Evolutionary conservation across 805 yeast species (phyloP), one percentile per base, ranked within the genome.

Genomic region (Monosporozyma solicola): DNA sequence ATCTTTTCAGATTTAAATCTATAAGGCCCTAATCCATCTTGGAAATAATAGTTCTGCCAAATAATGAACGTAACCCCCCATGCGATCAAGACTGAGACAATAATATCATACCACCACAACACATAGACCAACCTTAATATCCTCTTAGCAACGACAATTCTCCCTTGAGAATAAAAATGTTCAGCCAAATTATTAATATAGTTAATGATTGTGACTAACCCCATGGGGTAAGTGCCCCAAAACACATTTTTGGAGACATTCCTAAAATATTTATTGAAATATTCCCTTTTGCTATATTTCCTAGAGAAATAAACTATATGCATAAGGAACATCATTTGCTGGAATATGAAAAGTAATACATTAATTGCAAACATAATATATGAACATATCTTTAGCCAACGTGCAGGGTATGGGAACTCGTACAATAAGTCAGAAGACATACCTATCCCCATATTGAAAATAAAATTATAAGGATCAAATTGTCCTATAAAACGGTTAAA

Each of bases 161-260:
- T 24, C 2, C 46, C 46, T 9, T 45, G 37, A 1, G 51, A 55
- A 7, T 55, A 56, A 16, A 51, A 54, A 16, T 74, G 73, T 39
- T 48, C 35, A 16, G 80, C 73, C 29, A 85, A 56, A 35, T 63
- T 65, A 55, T 74, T 74, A 31, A 84, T 66, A 70, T 77, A 79
- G 62, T 80, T 83, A 27, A 84, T 72, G 55, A 89, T 66, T 2
- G 95, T 82, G 10, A 80, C 76, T 57, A 75, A 74, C 0, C 90
- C 96, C 96, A 90, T 90, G n/a, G 88, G 83, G 53, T 79, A 77
- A 56, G 92, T 83, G 5, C 96, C 96, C 70, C 87, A 71, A 60
- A 83, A 87, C 2, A 83, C 82, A 48, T 83, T 78, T 37, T 77
- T 70, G 2, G 67, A 62, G 1, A 81, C 75, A 50, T 77, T 73